Evolutionary conservation across 2,329 filamentous ascomycete species (phyloP).

Genomic region (Hymenoscyphus linearis): DNA sequence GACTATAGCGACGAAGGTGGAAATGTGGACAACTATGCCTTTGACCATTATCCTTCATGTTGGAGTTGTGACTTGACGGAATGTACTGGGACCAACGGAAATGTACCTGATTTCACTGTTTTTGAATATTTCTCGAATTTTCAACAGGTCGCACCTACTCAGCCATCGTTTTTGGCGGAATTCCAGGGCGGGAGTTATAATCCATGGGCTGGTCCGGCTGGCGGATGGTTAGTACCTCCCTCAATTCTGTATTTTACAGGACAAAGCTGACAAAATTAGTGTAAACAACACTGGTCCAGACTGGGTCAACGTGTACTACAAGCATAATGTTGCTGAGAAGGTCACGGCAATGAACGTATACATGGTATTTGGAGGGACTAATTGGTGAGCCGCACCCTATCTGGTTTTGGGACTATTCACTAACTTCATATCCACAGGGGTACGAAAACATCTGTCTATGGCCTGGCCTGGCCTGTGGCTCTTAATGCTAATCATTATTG

Average conservation of each 20-base stretch:
- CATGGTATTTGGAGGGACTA: conserved; percentile 61
- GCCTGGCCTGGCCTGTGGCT: not conserved
- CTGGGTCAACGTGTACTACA: conserved; percentile 60
- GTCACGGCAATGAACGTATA: conserved; percentile 57
- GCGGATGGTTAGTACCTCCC: conserved; percentile 34
- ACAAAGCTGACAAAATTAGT: not conserved
- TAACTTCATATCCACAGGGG: not conserved
- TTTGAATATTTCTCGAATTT: conserved; percentile 32
- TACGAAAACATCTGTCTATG: not conserved
- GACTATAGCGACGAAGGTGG: conserved; percentile 53
- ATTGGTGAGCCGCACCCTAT: conserved; percentile 38
- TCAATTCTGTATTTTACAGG: conserved; percentile 29
- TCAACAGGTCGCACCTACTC: conserved; percentile 25
- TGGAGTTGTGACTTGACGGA: conserved; percentile 60
- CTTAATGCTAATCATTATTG: not conserved
- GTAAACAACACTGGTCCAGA: conserved; percentile 47
- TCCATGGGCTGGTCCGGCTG: conserved; percentile 54
- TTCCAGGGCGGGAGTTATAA: conserved; percentile 58
- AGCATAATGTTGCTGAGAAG: conserved; percentile 54
- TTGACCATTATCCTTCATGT: conserved; percentile 52
- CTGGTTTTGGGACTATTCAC: not conserved
- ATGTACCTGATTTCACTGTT: conserved; percentile 46
- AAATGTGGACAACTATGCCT: conserved; percentile 48
- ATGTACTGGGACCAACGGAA: conserved; percentile 54
- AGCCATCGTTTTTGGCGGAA: conserved; percentile 47